Percentiles rank a stretch among this genome's conserved stretches.
These are phyloP conservation scores for Mrakia hoshinonis DNA, from an alignment of 768 basidiomycete species.

Conservation along the genomic window DNA sequence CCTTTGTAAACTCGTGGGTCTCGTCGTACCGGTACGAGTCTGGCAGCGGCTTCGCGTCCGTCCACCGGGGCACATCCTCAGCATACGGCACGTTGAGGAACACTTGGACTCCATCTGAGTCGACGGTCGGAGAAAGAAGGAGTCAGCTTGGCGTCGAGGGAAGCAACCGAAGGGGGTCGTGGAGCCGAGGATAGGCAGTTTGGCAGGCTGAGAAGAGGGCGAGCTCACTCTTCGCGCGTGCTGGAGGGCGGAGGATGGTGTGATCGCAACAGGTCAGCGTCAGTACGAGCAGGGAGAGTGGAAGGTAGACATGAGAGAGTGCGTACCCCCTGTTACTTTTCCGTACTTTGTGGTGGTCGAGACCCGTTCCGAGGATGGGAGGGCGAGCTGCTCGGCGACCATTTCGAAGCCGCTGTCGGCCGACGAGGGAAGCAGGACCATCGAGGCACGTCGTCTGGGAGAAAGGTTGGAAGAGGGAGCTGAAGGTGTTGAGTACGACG, in stretches of 20 bases:
- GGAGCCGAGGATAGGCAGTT: too few species aligned
- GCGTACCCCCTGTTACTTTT: constrained; percentile 31
- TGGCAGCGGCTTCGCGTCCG: constrained; percentile 12
- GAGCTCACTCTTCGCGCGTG: background rate
- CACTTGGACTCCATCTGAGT: constrained; percentile 33
- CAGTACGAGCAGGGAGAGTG: background rate
- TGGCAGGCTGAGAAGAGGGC: background rate
- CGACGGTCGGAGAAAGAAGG: too few species aligned
- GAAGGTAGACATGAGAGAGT: background rate
- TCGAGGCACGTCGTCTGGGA: background rate
- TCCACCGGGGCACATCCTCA: constrained; percentile 24
- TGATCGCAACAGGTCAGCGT: too few species aligned
- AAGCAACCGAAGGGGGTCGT: background rate
- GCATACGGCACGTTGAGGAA: constrained; percentile 31
- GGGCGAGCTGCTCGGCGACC: constrained; percentile 35
- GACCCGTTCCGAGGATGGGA: constrained; percentile 30
- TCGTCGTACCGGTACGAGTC: constrained; percentile 20
- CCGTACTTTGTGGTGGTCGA: constrained; percentile 30
- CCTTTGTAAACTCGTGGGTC: constrained; percentile 4
- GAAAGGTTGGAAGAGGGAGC: background rate
- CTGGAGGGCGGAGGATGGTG: background rate
- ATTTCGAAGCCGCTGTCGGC: constrained; percentile 31
- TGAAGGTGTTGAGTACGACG: too few species aligned
- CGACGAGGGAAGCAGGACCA: constrained; percentile 29
- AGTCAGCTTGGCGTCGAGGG: background rate